Evolutionary conservation across 2,329 filamentous ascomycete genomes (phyloP).

Genomic region (Penicillium crustosum): DNA sequence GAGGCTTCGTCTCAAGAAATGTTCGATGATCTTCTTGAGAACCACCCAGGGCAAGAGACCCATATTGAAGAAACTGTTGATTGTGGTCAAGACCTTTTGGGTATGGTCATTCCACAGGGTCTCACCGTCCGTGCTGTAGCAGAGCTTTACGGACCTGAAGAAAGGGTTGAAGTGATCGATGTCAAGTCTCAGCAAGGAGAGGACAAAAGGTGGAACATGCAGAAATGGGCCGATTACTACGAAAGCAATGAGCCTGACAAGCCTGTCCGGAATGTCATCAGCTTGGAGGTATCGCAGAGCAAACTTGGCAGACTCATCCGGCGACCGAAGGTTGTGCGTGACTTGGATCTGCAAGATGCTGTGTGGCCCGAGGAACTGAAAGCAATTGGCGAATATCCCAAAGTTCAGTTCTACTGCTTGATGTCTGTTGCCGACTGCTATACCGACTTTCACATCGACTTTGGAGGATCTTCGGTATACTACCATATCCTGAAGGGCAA

Average conservation of each 20-base stretch:
- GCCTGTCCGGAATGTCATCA: constrained; percentile 67
- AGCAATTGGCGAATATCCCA: constrained; percentile 58
- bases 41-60: constrained; percentile 28
- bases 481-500: constrained; percentile 68
- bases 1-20: constrained; percentile 42
- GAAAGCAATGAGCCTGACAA: constrained; percentile 57
- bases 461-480: constrained; percentile 68
- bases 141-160: constrained; percentile 63
- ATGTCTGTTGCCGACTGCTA: constrained; percentile 72
- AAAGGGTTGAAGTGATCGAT: constrained; percentile 66
- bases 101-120: constrained; percentile 66
- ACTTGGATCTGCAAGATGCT: constrained; percentile 56
- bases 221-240: constrained; percentile 68
- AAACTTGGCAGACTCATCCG: constrained; percentile 62
- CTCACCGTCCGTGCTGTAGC: constrained; percentile 64
- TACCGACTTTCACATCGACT: constrained; percentile 71
- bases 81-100: constrained; percentile 63
- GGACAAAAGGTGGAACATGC: constrained; percentile 64
- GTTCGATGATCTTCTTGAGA: constrained; percentile 41
- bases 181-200: constrained; percentile 68
- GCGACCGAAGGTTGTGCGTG: constrained; percentile 64
- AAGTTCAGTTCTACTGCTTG: constrained; percentile 67
- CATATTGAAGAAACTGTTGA: constrained; percentile 51
- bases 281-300: constrained; percentile 65
- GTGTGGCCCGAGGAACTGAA: constrained; percentile 53